Conservation (phyloP, 768 basidiomycete species). For the Termitomyces heimii region DNA sequence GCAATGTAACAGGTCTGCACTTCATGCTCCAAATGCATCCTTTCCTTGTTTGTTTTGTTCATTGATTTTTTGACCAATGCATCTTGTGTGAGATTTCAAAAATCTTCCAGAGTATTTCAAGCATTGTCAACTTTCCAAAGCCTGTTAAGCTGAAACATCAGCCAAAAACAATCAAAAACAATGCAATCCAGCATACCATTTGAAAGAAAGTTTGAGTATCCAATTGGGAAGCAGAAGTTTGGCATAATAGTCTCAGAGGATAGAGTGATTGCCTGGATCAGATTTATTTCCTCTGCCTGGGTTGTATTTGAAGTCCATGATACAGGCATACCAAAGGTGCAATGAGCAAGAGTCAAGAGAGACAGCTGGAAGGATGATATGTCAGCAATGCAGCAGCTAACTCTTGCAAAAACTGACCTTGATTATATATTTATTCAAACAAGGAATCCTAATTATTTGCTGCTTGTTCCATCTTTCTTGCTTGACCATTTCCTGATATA, state of each 20-base stretch:
- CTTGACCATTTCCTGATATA: slow-evolving; percentile 22
- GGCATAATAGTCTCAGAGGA: slow-evolving; percentile 11
- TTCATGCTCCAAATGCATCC: background rate
- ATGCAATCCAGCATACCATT: slow-evolving; percentile 8
- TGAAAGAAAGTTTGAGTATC: slow-evolving; percentile 18
- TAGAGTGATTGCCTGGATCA: slow-evolving; percentile 4
- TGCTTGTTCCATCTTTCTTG: slow-evolving; percentile 18
- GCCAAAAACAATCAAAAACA: background rate
- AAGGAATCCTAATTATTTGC: slow-evolving; percentile 9
- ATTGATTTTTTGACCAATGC: slow-evolving; percentile 8
- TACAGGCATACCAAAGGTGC: slow-evolving; percentile 19
- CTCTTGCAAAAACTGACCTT: slow-evolving; percentile 11
- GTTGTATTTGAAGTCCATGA: slow-evolving; percentile 10
- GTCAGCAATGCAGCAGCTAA: background rate
- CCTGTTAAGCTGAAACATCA: slow-evolving; percentile 1
- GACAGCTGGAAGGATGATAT: slow-evolving; percentile 10
- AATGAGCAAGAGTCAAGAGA: slow-evolving; percentile 16
- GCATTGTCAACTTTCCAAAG: slow-evolving; percentile 11
- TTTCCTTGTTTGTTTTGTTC: background rate
- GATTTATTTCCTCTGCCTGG: slow-evolving; percentile 2
- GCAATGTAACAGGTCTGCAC: slow-evolving; percentile 13
- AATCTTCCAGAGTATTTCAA: background rate
- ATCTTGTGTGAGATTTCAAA: background rate
- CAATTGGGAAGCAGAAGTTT: slow-evolving; percentile 18
- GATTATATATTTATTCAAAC: slow-evolving; percentile 15